phyloP scores from a whole-genome alignment of 257 asterid genomes.

The Catharanthus roseus region DNA sequence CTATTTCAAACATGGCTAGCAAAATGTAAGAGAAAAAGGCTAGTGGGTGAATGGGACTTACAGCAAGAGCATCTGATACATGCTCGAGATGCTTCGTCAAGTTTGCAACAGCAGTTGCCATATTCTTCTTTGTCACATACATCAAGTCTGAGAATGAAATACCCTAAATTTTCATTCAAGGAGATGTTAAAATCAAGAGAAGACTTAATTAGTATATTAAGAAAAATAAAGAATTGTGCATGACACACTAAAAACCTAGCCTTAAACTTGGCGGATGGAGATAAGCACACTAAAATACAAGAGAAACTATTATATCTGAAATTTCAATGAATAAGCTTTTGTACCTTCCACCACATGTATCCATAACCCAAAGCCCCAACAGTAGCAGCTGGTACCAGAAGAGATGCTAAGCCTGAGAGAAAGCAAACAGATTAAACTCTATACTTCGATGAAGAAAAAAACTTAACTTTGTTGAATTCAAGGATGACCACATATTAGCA shows the following conservation, averaged over 20 bases:
- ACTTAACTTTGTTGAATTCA: not conserved
- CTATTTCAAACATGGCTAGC: not conserved
- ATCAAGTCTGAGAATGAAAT: conserved; percentile 81
- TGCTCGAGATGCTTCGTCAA: conserved; percentile 78
- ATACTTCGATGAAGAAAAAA: not conserved
- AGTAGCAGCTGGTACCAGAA: conserved; percentile 67
- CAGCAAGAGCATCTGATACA: conserved; percentile 86
- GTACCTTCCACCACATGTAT: conserved; percentile 98
- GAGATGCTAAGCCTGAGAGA: conserved; percentile 38
- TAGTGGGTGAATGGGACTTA: conserved; percentile 26
- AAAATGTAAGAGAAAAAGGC: not conserved
- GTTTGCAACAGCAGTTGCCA: conserved; percentile 83
- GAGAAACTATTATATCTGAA: not conserved
- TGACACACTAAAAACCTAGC: not conserved
- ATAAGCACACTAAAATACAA: not conserved
- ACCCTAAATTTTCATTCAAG: conserved; percentile 39
- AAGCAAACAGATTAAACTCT: not conserved
- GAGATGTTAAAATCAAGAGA: not conserved
- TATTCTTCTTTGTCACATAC: conserved; percentile 78
- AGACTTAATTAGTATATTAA: not conserved
- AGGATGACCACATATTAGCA: not conserved
- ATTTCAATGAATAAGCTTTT: conserved; percentile 2
- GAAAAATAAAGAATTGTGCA: not conserved
- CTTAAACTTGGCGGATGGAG: not conserved
- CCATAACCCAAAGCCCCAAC: conserved; percentile 84